Evolutionary conservation across 257 asterid species (phyloP), one percentile per base, ranked within the genome.

Genomic region (Mentha longifolia): DNA sequence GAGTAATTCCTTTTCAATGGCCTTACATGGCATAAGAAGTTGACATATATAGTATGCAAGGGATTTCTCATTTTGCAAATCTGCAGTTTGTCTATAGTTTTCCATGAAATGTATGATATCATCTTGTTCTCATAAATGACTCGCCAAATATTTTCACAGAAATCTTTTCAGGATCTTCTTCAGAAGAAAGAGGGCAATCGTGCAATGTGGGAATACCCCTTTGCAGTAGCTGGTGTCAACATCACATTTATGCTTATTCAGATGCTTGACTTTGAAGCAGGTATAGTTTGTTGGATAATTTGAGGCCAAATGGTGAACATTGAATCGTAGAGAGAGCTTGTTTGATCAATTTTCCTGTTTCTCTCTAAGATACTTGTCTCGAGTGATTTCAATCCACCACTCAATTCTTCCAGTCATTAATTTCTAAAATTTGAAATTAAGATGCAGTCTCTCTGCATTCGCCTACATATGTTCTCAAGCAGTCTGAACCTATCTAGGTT

Each of bases 191-290:
- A 95, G 80, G 99, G 99, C 77, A 91, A 95, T 57, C 79, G 99
- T 42, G 96, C 97, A 55, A 42, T 87, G 80, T 95, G 99, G 99
- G 99, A 95, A 74, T 95, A 95, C 78, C 99, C 99, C 39, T 95
- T 95, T 79, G 99, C 99, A 78, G 98, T 95, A 61, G 99, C 98
- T 71, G 99, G 98, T 61, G 99, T 95, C 74, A 95, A 92, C 83
- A 90, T 95, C 84, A 90, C 98, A 51, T 95, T 92, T 82, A 95
- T 95, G 99, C 92, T 95, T 66, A 95, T 92, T 78, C 99, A 95
- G 90, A 95, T 95, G 96, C 98, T 95, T 75, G 99, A 95, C 81
- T 90, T 92, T 73, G 99, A 89, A 88, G 96, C 99, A 80, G 92
- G 99, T 92, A 77, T 92, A 77, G 55, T 30, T 65, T 58, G 14